Conservation (phyloP, 305 asterid species). For the Nicotiana rustica region DNA sequence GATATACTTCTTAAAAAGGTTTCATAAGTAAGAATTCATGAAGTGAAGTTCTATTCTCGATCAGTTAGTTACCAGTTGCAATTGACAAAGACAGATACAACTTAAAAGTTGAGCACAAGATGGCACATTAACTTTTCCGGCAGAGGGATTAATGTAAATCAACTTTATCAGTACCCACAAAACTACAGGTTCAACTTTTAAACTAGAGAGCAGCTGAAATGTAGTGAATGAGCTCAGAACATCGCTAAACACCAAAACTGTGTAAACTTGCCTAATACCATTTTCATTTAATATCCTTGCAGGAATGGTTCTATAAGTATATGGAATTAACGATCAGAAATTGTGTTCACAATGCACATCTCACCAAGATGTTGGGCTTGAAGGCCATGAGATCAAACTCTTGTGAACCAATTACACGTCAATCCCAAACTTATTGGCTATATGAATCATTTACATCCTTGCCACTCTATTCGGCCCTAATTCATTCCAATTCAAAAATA, state of each 20-base stretch:
- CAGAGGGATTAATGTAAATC: too few relatives aligned
- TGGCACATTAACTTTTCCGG: too few relatives aligned
- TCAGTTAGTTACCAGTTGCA: too few relatives aligned
- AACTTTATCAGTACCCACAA: too few relatives aligned
- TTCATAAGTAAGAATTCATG: neutral
- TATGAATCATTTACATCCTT: constrained; percentile 11
- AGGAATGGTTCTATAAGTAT: neutral
- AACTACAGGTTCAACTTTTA: too few relatives aligned
- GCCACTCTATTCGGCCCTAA: neutral
- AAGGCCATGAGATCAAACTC: neutral
- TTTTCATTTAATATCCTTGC: neutral
- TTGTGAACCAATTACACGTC: neutral
- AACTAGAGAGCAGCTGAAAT: too few relatives aligned
- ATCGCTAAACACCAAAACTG: too few relatives aligned
- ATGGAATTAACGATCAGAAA: neutral
- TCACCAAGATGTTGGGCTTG: neutral
- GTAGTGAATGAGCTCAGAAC: too few relatives aligned
- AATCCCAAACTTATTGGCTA: neutral
- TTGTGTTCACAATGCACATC: neutral
- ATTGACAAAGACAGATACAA: too few relatives aligned
- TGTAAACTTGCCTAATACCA: too few relatives aligned
- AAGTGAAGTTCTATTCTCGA: neutral
- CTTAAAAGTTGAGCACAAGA: too few relatives aligned
- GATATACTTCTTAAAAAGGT: neutral
- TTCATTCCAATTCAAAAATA: neutral